Base-by-base conservation (phyloP, 1,139 yeast genomes). In the Groenewaldozyma sp. region DNA sequence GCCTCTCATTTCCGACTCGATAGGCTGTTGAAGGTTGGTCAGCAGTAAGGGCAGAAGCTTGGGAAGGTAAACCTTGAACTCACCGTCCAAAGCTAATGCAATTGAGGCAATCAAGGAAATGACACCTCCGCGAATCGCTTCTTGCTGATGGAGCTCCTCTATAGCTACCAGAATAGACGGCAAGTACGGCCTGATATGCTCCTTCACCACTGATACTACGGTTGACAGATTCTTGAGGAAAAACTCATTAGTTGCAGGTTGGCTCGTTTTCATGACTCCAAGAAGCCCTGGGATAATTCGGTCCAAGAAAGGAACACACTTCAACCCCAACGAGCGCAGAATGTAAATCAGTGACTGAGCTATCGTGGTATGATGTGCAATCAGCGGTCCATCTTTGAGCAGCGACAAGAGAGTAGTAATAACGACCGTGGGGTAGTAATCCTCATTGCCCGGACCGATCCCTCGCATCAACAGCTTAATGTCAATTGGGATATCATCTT, bases 351-450 rank as follows among this genome's bases (percentile, higher is more conserved):
- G 82, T 0, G 97, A 94, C 52, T 86, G 95, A 10, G 87, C 83
- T 27, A 86, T 94, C 33, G 84, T 81, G 4, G 91, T 82, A 56
- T 93, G 97, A 53, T 88, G 95, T 0, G 84, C 69, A 13, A 83
- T 78, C 44, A 91, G 68, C 0, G 96, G 84, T 1, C 83, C 77
- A 58, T 93, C 98, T 48, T 81, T 80, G 37, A 91, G 63, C 20
- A 91, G 79, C 45, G 79, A 82, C 78, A 88, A 74, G 46, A 93
- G 65, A 14, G 87, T 83, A 28, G 78, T 79, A 33, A 91, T 83
- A 1, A 93, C 97, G 18, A 93, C 97, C 0, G 96, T 87, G 2
- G 97, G 96, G 53, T 86, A 88, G 53, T 87, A 93, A 51, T 88
- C 97, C 44, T 88, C 97, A 44, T 81, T 77, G 0, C 94, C 80